Evolutionary conservation across 2,329 filamentous ascomycete genomes (phyloP).

Genomic region (Hypoxylon sp.): DNA sequence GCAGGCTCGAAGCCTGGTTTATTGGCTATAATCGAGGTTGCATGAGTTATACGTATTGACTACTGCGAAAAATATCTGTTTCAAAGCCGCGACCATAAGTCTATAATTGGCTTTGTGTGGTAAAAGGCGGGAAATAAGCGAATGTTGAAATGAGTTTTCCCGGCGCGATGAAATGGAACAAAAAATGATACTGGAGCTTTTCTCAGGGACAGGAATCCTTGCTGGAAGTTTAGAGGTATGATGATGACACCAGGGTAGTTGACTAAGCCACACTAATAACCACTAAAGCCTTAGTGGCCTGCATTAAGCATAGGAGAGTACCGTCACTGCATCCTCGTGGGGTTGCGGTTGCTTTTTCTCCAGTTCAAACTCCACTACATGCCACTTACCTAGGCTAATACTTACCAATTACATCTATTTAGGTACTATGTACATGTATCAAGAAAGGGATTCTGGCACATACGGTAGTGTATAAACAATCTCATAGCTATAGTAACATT

Average conservation of each 20-base stretch:
- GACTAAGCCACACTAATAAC: constrained; percentile 35
- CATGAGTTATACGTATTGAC: constrained; percentile 45
- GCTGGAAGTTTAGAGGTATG: constrained; percentile 33
- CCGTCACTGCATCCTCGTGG: constrained; percentile 29
- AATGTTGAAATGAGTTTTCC: constrained; percentile 35
- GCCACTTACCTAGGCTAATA: neutral
- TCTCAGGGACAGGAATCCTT: constrained; percentile 36
- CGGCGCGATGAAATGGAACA: constrained; percentile 32
- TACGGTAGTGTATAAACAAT: neutral
- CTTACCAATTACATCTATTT: neutral
- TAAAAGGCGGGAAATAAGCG: constrained; percentile 26
- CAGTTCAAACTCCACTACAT: constrained; percentile 6
- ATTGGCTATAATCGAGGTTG: constrained; percentile 44
- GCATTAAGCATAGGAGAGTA: constrained; percentile 24
- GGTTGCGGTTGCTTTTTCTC: constrained; percentile 17
- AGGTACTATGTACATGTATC: neutral
- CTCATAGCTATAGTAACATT: constrained; percentile 12
- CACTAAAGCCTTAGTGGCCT: constrained; percentile 16
- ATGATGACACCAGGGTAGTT: constrained; percentile 38
- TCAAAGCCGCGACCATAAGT: constrained; percentile 21
- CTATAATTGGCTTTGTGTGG: constrained; percentile 17
- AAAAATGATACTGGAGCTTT: constrained; percentile 30
- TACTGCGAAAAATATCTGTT: constrained; percentile 30
- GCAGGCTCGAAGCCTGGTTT: constrained; percentile 48
- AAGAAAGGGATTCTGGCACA: neutral